These are phyloP conservation scores for Saccharata proteae DNA, from an alignment of 2,329 filamentous ascomycete genomes.

Conservation along the genomic window DNA sequence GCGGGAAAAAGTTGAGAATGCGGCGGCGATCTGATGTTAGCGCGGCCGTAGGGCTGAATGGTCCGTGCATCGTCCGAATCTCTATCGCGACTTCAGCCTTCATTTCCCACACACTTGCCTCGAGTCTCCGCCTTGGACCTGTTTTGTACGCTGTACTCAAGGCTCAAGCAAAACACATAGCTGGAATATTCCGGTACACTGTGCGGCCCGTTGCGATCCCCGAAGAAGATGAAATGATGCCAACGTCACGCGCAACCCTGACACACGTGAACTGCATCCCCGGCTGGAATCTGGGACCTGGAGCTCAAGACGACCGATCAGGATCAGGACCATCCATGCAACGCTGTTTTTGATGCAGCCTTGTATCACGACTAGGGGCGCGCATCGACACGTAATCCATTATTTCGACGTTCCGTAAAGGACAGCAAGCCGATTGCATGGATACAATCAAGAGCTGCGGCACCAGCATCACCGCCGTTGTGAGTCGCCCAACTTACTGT, in stretches of 20 bases:
- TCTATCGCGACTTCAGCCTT: slow-evolving; percentile 18
- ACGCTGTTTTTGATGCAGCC: slow-evolving; percentile 10
- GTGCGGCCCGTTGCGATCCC: too few relatives aligned
- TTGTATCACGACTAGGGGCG: slow-evolving; percentile 1
- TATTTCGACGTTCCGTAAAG: slow-evolving; percentile 10
- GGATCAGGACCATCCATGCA: too few relatives aligned
- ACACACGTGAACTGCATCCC: too few relatives aligned
- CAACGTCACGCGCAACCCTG: too few relatives aligned
- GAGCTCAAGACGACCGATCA: too few relatives aligned
- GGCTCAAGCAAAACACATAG: too few relatives aligned
- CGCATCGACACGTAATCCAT: slow-evolving; percentile 6
- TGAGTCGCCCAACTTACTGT: neutral
- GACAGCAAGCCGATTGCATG: slow-evolving; percentile 2
- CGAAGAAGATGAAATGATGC: too few relatives aligned
- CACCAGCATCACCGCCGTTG: slow-evolving; percentile 7
- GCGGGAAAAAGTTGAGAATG: slow-evolving; percentile 5
- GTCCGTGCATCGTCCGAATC: slow-evolving; percentile 14
- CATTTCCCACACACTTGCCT: neutral
- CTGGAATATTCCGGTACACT: too few relatives aligned
- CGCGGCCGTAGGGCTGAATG: slow-evolving; percentile 6
- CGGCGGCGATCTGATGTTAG: slow-evolving; percentile 4
- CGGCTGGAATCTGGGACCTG: too few relatives aligned
- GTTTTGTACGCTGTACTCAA: too few relatives aligned
- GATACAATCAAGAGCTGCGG: slow-evolving; percentile 7
- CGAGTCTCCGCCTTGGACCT: too few relatives aligned